These are phyloP conservation scores for Cordyceps farinosa DNA, from an alignment of 2,329 filamentous ascomycete genomes.

Conservation along the genomic window DNA sequence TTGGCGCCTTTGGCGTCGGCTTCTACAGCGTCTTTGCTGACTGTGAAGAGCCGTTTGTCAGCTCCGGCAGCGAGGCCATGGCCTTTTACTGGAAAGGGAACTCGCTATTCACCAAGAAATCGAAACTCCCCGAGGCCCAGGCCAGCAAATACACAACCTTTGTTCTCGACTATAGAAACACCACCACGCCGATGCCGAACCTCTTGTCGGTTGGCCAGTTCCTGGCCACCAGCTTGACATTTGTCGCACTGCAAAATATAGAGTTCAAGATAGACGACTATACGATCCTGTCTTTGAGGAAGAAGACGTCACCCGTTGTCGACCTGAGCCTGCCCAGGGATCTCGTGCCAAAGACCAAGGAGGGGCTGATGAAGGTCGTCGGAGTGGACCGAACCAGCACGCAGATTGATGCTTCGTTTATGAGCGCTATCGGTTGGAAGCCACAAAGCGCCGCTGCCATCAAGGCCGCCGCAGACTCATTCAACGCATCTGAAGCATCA, in stretches of 20 bases:
- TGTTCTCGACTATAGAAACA: slow-evolving; percentile 88
- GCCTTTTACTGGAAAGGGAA: slow-evolving; percentile 99
- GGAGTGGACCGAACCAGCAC: slow-evolving; percentile 81
- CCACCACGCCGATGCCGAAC: slow-evolving; percentile 80
- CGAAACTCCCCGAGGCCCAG: slow-evolving; percentile 67
- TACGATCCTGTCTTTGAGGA: slow-evolving; percentile 72
- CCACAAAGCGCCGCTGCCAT: slow-evolving; percentile 42
- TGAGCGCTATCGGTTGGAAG: slow-evolving; percentile 85
- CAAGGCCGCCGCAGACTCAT: slow-evolving; percentile 45
- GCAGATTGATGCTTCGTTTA: slow-evolving; percentile 87
- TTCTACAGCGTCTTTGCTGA: slow-evolving; percentile 99
- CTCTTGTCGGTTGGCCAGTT: slow-evolving; percentile 87
- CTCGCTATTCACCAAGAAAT: slow-evolving; percentile 84
- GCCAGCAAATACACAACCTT: slow-evolving; percentile 77
- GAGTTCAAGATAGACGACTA: slow-evolving; percentile 90
- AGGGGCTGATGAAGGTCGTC: slow-evolving; percentile 81
- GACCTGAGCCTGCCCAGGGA: slow-evolving; percentile 71
- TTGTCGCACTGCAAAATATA: slow-evolving; percentile 82
- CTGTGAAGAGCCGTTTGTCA: slow-evolving; percentile 96
- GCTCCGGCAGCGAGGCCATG: slow-evolving; percentile 89
- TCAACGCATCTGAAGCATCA: slow-evolving; percentile 48
- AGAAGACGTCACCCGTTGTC: slow-evolving; percentile 78
- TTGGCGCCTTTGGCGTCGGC: slow-evolving; percentile 95
- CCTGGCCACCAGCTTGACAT: slow-evolving; percentile 89
- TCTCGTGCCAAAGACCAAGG: slow-evolving; percentile 76